Conservation (phyloP, 83 land plant genomes). For the Isoetes engelmannii region DNA sequence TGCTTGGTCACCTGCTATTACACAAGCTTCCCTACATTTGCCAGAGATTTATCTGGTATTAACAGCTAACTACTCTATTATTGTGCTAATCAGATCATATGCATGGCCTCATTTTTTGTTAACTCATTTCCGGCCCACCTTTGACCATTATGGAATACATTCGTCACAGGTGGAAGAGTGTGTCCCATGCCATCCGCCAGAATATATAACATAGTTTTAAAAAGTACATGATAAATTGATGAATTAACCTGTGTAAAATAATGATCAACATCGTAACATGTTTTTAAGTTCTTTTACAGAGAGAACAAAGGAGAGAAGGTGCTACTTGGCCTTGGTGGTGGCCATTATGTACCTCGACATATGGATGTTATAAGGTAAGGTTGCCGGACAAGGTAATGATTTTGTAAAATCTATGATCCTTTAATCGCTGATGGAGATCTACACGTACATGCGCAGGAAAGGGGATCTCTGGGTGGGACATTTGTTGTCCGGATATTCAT, state of each 20-base stretch:
- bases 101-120: no score
- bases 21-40: no score
- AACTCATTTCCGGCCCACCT: no score
- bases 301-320: constrained; percentile 39
- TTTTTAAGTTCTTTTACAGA: constrained; percentile 16
- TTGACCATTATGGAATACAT: no score
- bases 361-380: constrained; percentile 68
- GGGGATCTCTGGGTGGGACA: constrained; percentile 87
- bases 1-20: no score
- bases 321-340: constrained; percentile 80
- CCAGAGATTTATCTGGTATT: no score
- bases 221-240: not conserved
- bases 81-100: no score
- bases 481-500: constrained; percentile 77
- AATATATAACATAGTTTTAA: not conserved
- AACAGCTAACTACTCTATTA: no score
- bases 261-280: not conserved
- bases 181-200: no score
- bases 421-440: not conserved
- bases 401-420: not conserved
- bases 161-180: no score
- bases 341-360: constrained; percentile 87
- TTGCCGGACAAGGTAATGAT: not conserved
- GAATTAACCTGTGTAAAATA: no score
- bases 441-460: constrained; percentile 37